Conservation (phyloP, 176 grass and related monocot species). For the Tillandsia leiboldiana region DNA sequence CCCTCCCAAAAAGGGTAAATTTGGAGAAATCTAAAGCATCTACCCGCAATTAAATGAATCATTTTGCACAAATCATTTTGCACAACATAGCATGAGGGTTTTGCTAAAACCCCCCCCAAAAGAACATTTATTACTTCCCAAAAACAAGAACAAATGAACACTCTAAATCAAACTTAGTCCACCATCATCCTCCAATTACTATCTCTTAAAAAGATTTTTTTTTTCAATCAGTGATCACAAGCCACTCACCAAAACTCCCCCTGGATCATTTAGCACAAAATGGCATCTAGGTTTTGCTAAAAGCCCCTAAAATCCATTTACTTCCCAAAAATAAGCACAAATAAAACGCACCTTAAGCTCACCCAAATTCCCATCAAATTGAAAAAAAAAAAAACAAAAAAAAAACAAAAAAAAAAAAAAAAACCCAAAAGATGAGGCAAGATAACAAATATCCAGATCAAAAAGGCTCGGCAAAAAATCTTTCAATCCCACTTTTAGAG, state of each 20-base stretch:
- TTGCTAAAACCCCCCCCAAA: neutral
- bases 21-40: too few relatives aligned
- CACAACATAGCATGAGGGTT: neutral
- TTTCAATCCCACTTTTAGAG: neutral
- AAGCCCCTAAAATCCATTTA: too few relatives aligned
- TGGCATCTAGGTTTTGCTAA: too few relatives aligned
- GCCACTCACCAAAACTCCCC: too few relatives aligned
- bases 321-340: neutral
- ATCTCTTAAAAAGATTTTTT: neutral
- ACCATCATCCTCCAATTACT: neutral
- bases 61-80: neutral
- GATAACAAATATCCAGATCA: conserved; percentile 10
- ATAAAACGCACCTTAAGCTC: neutral
- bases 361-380: neutral
- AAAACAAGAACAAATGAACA: neutral
- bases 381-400: neutral
- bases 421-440: neutral
- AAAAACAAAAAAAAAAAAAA: neutral
- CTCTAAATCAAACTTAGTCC: neutral
- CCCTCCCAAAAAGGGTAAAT: too few relatives aligned
- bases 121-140: neutral
- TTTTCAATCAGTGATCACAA: too few relatives aligned
- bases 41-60: neutral
- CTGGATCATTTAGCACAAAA: too few relatives aligned
- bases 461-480: neutral